A percentile compares a stretch with the other conserved stretches of the same genome.
phyloP scores from a whole-genome alignment of 371 early-diverging fungal genomes.

The Amoeboaphelidium protococcarum region DNA sequence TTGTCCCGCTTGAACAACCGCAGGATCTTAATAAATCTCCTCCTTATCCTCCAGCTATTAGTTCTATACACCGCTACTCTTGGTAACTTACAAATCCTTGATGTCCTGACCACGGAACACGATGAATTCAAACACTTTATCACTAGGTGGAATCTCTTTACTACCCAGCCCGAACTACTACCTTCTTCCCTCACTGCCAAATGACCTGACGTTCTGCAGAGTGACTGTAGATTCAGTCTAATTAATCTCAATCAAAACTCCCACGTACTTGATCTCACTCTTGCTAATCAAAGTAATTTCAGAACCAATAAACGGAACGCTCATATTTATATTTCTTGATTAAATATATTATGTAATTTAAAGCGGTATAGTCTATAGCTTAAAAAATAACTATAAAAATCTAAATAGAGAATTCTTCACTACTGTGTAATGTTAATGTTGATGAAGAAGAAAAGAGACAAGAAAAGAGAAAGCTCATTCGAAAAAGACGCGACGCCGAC shows the following conservation, averaged over 20 bases:
- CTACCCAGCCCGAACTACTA: too few species aligned
- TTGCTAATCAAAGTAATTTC: slow-evolving; percentile 37
- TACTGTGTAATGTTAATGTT: background rate
- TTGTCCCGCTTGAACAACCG: too few species aligned
- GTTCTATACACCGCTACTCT: slow-evolving; percentile 30
- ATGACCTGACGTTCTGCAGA: slow-evolving; percentile 35
- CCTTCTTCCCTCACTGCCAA: slow-evolving; percentile 19
- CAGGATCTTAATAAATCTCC: slow-evolving; percentile 54
- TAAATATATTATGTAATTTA: too few species aligned
- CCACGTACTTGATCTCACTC: slow-evolving; percentile 73
- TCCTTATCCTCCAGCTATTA: slow-evolving; percentile 19
- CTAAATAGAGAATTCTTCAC: too few species aligned
- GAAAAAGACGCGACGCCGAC: too few species aligned
- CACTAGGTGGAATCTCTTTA: slow-evolving; percentile 54
- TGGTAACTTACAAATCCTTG: slow-evolving; percentile 65
- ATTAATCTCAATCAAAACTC: slow-evolving; percentile 60
- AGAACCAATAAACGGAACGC: background rate
- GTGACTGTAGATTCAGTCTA: slow-evolving; percentile 63
- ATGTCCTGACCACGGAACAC: slow-evolving; percentile 79
- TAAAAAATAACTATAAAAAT: too few species aligned
- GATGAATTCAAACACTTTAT: slow-evolving; percentile 62
- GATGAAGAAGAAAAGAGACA: background rate
- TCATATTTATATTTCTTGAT: background rate
- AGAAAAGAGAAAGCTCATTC: too few species aligned
- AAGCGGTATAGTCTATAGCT: too few species aligned